Base-by-base conservation (phyloP, 805 yeast species). In the Hyphopichia homilentoma region DNA sequence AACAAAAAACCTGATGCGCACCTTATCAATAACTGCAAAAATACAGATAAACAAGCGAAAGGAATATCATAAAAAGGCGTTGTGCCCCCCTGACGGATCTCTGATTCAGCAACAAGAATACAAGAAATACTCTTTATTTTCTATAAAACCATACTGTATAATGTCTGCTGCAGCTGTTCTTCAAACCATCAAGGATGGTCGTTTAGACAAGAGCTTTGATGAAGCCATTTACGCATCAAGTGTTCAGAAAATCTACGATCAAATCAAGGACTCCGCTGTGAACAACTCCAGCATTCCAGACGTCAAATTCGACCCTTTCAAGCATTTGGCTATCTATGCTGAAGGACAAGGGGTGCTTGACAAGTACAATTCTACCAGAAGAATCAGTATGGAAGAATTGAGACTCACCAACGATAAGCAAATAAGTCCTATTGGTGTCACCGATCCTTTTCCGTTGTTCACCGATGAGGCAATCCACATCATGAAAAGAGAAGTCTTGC, bases 401-500 rank as follows among this genome's bases (percentile, higher is more conserved):
- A 77, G 76, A 1, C 51, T 68, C 35, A 45, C 65, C 25, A 52
- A 59, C 41, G 61, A 63, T 25, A 56, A 62, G 36, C 79, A 74
- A 48, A 72, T 77, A 33, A 65, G 77, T 15, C 68, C 67, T 3
- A 62, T 76, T 43, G 84, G 79, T 13, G 81, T 73, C 15, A 61
- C 73, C 33, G 78, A 71, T 34, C 80, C 83, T 1, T 77, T 77
- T 52, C 79, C 79, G 4, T 58, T 77, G 28, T 77, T 77, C 54
- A 75, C 80, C 1, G 73, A 73, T 19, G 81, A 77, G 43, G 81
- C 82, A 2, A 59, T 75, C 34, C 68, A 67, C 25, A 68, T 77
- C 29, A 76, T 77, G 81, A 70, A 73, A 52, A 68, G 69, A 39
- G 82, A 77, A 47, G 48, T 74, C 25, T 61, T 76, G 45, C 50